Percentiles rank a stretch among this genome's conserved stretches.
These are phyloP conservation scores for Citrullus colocynthis DNA, from an alignment of 306 rosid genomes.

Conservation along the genomic window DNA sequence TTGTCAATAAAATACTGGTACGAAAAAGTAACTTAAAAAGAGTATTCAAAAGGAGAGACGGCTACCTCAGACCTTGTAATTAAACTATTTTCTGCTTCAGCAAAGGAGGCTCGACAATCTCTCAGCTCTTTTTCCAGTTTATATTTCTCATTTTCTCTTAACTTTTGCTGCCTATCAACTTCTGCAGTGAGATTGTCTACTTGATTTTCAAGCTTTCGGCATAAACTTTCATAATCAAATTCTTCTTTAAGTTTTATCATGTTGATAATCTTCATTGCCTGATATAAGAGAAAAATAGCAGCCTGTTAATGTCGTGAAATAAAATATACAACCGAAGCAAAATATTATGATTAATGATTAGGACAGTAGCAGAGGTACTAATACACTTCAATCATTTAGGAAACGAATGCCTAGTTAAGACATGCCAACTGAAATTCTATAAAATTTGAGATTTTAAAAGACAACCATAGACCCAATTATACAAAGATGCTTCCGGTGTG, in stretches of 20 bases:
- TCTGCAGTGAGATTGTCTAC: conserved; percentile 52
- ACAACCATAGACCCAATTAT: background rate
- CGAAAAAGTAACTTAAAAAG: background rate
- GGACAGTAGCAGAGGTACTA: background rate
- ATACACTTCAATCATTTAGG: background rate
- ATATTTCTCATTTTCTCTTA: conserved; percentile 27
- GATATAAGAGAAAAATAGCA: conserved; percentile 10
- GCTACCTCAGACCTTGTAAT: conserved; percentile 52
- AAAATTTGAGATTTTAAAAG: background rate
- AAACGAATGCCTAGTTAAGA: background rate
- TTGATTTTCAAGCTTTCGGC: conserved; percentile 55
- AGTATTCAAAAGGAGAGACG: background rate
- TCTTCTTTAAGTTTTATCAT: conserved; percentile 55
- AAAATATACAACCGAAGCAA: background rate
- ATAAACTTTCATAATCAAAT: conserved; percentile 53
- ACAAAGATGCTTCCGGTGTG: background rate
- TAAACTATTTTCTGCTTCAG: conserved; percentile 29
- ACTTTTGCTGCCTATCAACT: conserved; percentile 46
- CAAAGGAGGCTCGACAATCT: conserved; percentile 24
- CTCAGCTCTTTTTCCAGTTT: conserved; percentile 35
- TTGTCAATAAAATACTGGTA: background rate
- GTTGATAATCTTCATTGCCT: conserved; percentile 64
- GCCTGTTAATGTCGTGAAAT: background rate
- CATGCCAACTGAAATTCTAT: background rate
- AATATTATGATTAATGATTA: background rate